phyloP scores from a whole-genome alignment of 208 protist genomes.

The Acanthamoeba sp. region DNA sequence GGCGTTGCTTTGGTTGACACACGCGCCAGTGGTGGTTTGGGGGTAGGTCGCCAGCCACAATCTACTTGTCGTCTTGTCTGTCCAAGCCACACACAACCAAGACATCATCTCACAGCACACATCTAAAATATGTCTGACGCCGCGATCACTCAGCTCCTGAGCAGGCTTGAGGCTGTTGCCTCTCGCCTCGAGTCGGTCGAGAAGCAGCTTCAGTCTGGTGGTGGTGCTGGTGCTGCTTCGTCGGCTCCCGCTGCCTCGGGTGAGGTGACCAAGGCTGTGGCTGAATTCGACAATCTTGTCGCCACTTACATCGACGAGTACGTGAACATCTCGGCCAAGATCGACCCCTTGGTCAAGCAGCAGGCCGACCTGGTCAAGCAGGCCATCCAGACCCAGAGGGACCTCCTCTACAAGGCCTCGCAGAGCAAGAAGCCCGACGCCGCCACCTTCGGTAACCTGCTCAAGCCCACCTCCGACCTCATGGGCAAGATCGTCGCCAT shows the following conservation, averaged over 20 bases:
- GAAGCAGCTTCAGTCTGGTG: conserved; percentile 33
- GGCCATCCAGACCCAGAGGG: conserved; percentile 59
- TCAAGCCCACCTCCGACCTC: conserved; percentile 67
- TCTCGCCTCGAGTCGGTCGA: conserved; percentile 48
- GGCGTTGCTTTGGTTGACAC: not conserved
- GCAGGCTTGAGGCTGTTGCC: conserved; percentile 26
- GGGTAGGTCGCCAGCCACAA: not conserved
- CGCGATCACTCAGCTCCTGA: conserved; percentile 11
- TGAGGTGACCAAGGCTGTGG: conserved; percentile 47
- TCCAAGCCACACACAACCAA: not conserved
- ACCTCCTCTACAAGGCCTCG: conserved; percentile 75
- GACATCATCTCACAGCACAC: not conserved
- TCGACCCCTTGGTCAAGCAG: conserved; percentile 71
- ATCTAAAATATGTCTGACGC: conserved; percentile 65
- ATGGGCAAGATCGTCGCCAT: conserved; percentile 67
- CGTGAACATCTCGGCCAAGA: conserved; percentile 65
- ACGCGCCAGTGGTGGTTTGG: not conserved
- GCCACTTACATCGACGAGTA: conserved; percentile 45
- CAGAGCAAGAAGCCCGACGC: conserved; percentile 79
- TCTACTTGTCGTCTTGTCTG: not conserved
- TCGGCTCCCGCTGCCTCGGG: not conserved
- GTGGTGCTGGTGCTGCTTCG: not conserved
- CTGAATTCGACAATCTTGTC: conserved; percentile 72
- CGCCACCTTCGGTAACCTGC: conserved; percentile 59
- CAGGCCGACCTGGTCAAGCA: conserved; percentile 73